phyloP scores from a whole-genome alignment of 768 basidiomycete genomes.

The Mycena haematopus region DNA sequence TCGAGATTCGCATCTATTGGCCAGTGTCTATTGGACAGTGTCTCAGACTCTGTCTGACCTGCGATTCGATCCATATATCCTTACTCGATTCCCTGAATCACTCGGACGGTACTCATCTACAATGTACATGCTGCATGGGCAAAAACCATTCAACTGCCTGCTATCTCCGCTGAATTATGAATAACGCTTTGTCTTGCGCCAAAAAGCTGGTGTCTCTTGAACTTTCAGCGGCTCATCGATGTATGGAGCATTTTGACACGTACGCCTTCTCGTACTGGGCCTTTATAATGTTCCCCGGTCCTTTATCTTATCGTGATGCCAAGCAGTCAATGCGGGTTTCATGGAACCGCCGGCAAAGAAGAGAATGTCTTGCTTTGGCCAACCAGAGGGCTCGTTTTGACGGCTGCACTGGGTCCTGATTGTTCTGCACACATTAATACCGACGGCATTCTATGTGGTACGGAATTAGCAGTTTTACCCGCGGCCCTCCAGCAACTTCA shows the following conservation, averaged over 20 bases:
- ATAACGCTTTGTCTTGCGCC: background rate
- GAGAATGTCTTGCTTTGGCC: background rate
- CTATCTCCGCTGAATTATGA: background rate
- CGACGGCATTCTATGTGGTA: too few relatives aligned
- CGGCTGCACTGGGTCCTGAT: too few relatives aligned
- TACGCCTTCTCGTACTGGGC: background rate
- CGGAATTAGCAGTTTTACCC: too few relatives aligned
- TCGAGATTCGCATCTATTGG: background rate
- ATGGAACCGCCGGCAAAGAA: background rate
- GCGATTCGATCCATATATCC: background rate
- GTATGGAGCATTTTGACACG: too few relatives aligned
- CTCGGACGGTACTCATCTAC: background rate
- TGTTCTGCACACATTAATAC: too few relatives aligned
- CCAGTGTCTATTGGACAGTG: background rate
- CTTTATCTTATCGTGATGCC: background rate
- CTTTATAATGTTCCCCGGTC: background rate
- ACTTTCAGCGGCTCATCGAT: background rate
- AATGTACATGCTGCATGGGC: background rate
- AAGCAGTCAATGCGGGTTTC: background rate
- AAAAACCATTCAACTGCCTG: background rate
- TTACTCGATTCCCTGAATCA: too few relatives aligned
- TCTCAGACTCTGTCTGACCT: too few relatives aligned
- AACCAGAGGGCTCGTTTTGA: background rate
- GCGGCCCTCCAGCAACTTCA: too few relatives aligned
- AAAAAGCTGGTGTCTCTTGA: background rate